A percentile compares a stretch with the other conserved stretches of the same genome.
Conservation (phyloP, 495 filamentous ascomycete genomes). For the Aspergillus haitiensis region DNA sequence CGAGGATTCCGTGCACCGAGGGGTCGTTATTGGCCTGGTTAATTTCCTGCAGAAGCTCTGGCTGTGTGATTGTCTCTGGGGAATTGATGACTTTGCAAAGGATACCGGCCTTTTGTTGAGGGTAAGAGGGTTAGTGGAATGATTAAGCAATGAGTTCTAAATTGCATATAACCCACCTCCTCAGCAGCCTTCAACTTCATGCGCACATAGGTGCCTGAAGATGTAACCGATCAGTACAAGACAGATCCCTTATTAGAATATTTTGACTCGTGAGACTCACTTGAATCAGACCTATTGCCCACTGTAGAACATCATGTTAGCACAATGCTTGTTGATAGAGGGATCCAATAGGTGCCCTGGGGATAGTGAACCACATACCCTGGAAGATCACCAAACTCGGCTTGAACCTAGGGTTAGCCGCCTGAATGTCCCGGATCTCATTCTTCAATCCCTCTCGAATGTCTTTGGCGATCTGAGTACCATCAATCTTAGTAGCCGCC, state of each 20-base stretch:
- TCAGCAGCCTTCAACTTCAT: slow-evolving; percentile 98
- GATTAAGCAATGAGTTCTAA: slow-evolving; percentile 9
- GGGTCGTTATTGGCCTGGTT: slow-evolving; percentile 83
- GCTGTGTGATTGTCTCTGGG: slow-evolving; percentile 76
- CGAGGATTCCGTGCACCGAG: slow-evolving; percentile 84
- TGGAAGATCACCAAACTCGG: slow-evolving; percentile 91
- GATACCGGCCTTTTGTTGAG: slow-evolving; percentile 70
- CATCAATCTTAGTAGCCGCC: slow-evolving; percentile 90
- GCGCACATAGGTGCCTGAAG: slow-evolving; percentile 89
- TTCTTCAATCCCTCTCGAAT: slow-evolving; percentile 77
- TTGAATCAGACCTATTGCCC: slow-evolving; percentile 87
- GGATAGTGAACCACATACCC: slow-evolving; percentile 52
- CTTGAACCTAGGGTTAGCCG: slow-evolving; percentile 78
- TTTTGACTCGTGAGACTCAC: slow-evolving; percentile 52
- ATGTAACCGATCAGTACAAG: slow-evolving; percentile 30
- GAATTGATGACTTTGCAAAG: slow-evolving; percentile 81
- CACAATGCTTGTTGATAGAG: slow-evolving; percentile 9
- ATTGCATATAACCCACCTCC: slow-evolving; percentile 62
- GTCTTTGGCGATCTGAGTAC: slow-evolving; percentile 86
- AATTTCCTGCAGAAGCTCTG: slow-evolving; percentile 81
- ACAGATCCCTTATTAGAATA: neutral
- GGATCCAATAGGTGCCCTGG: neutral
- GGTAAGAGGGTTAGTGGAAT: neutral
- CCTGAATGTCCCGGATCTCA: slow-evolving; percentile 79
- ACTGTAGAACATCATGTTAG: slow-evolving; percentile 47